Conservation (phyloP, 2,329 filamentous ascomycete genomes). For the Pestalotiopsis sp. region DNA sequence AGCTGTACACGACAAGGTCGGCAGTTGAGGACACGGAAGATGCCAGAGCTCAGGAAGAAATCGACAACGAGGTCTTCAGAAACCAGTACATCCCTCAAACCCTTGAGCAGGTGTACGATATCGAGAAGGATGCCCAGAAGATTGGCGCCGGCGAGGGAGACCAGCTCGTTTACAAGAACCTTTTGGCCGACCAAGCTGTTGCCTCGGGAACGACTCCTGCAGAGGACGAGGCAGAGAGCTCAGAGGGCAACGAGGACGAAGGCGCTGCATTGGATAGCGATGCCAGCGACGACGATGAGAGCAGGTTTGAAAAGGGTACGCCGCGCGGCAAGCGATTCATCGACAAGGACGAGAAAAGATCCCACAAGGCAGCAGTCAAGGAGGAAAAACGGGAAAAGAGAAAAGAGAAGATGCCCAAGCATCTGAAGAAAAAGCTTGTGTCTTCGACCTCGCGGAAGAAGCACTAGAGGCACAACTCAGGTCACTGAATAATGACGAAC, state of each 20-base stretch:
- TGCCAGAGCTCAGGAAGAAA: slow-evolving; percentile 62
- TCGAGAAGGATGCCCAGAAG: slow-evolving; percentile 85
- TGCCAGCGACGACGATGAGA: slow-evolving; percentile 48
- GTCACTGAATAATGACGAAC: neutral
- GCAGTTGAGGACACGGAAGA: slow-evolving; percentile 52
- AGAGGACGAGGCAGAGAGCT: slow-evolving; percentile 36
- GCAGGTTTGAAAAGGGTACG: slow-evolving; percentile 63
- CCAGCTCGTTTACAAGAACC: slow-evolving; percentile 81
- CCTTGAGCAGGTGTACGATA: slow-evolving; percentile 92
- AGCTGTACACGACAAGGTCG: slow-evolving; percentile 63
- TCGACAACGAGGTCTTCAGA: slow-evolving; percentile 90
- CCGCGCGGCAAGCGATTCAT: slow-evolving; percentile 85
- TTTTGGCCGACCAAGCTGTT: slow-evolving; percentile 73
- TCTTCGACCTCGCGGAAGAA: slow-evolving; percentile 64
- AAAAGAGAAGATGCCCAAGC: slow-evolving; percentile 94
- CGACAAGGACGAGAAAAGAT: slow-evolving; percentile 88
- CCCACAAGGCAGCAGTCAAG: slow-evolving; percentile 88
- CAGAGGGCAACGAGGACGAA: slow-evolving; percentile 48
- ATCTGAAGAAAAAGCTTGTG: slow-evolving; percentile 88
- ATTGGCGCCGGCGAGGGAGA: slow-evolving; percentile 73
- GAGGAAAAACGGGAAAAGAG: slow-evolving; percentile 94
- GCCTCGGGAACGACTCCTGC: slow-evolving; percentile 36
- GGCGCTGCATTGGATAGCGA: slow-evolving; percentile 48
- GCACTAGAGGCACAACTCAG: slow-evolving; percentile 44
- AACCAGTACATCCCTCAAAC: slow-evolving; percentile 97